phyloP scores from a whole-genome alignment of 306 rosid species.

The Alnus glutinosa region DNA sequence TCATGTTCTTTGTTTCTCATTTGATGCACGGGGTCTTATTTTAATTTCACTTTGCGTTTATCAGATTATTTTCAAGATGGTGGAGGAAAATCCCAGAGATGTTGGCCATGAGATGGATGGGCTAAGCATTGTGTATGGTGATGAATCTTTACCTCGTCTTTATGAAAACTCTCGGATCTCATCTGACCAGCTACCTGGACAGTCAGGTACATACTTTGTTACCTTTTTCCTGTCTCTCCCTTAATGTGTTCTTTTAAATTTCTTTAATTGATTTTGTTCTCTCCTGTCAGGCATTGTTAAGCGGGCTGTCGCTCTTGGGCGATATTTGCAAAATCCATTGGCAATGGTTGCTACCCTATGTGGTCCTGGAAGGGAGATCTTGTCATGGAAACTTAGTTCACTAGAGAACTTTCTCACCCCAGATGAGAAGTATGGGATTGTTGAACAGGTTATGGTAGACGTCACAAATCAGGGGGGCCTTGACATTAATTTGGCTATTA shows the following conservation, averaged over 20 bases:
- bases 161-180: slow-evolving; percentile 94
- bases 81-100: slow-evolving; percentile 98
- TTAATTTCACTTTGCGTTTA: slow-evolving; percentile 30
- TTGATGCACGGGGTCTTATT: slow-evolving; percentile 23
- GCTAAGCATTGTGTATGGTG: slow-evolving; percentile 92
- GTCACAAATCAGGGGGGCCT: slow-evolving; percentile 94
- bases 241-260: not conserved
- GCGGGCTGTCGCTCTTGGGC: slow-evolving; percentile 96
- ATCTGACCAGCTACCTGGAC: slow-evolving; percentile 90
- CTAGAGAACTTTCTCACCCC: slow-evolving; percentile 78
- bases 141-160: slow-evolving; percentile 88
- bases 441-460: slow-evolving; percentile 95
- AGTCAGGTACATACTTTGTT: slow-evolving; percentile 52
- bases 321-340: slow-evolving; percentile 94
- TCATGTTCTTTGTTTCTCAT: not conserved
- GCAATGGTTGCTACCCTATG: slow-evolving; percentile 94
- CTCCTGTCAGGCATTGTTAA: slow-evolving; percentile 81
- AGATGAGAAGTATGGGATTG: slow-evolving; percentile 85
- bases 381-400: slow-evolving; percentile 86
- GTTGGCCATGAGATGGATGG: slow-evolving; percentile 99
- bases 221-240: not conserved
- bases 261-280: slow-evolving; percentile 20
- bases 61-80: slow-evolving; percentile 96
- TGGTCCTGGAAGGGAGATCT: slow-evolving; percentile 88
- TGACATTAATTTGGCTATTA: slow-evolving; percentile 82